A percentile compares a stretch with the other conserved stretches of the same genome.
Conservation (phyloP, 305 asterid species). For the Galium porrigens region DNA sequence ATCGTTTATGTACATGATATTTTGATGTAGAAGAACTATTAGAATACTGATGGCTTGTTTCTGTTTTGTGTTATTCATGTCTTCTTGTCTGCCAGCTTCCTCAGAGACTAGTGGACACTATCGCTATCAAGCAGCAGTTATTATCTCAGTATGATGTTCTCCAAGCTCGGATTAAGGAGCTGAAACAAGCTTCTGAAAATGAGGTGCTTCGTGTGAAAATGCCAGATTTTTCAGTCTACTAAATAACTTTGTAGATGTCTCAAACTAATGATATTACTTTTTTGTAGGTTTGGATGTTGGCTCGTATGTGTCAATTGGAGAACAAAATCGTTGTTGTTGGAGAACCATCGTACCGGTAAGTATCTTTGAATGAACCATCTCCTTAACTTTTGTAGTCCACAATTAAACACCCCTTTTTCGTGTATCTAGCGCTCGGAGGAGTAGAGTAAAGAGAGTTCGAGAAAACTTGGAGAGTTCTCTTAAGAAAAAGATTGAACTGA, state of each 20-base stretch:
- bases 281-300: slow-evolving; percentile 79
- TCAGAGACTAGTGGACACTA: slow-evolving; percentile 52
- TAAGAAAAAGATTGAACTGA: slow-evolving; percentile 65
- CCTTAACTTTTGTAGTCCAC: slow-evolving; percentile 3
- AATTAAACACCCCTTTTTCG: slow-evolving; percentile 9
- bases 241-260: background rate
- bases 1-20: slow-evolving; percentile 3
- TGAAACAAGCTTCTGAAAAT: slow-evolving; percentile 69
- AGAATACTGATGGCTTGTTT: background rate
- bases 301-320: slow-evolving; percentile 89
- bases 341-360: slow-evolving; percentile 78
- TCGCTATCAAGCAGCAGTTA: slow-evolving; percentile 64
- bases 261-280: background rate
- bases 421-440: slow-evolving; percentile 53
- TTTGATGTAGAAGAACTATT: background rate
- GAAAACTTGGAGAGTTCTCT: slow-evolving; percentile 69
- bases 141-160: slow-evolving; percentile 79
- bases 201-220: slow-evolving; percentile 40
- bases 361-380: background rate
- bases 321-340: slow-evolving; percentile 88
- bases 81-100: slow-evolving; percentile 49
- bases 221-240: slow-evolving; percentile 12
- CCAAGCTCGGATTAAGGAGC: slow-evolving; percentile 78
- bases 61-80: slow-evolving; percentile 8
- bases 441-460: slow-evolving; percentile 61